Conservation (phyloP, 169 alveolate species). For the Cryptosporidium ubiquitum region DNA sequence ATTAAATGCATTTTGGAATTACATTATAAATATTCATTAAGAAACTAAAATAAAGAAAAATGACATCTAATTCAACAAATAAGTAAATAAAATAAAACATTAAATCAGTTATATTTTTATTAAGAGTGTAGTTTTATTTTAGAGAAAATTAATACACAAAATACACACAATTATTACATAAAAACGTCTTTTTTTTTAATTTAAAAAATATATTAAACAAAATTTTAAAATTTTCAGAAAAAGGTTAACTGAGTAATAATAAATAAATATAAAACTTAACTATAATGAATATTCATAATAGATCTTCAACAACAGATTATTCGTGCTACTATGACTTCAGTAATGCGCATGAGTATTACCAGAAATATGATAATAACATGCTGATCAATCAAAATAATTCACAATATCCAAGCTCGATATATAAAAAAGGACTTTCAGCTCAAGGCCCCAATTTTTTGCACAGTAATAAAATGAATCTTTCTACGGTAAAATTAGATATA, state of each 20-base stretch:
- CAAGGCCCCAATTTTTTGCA: conserved; percentile 69
- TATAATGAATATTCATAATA: conserved; percentile 17
- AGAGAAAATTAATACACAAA: neutral
- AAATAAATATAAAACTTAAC: neutral
- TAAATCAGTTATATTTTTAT: neutral
- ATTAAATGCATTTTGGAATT: too few relatives aligned
- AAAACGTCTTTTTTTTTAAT: neutral
- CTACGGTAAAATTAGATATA: conserved; percentile 48
- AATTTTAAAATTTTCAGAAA: neutral
- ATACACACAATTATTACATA: conserved; percentile 2
- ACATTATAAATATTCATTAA: too few relatives aligned
- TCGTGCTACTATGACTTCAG: conserved; percentile 1
- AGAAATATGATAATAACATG: neutral
- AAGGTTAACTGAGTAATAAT: neutral
- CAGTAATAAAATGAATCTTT: conserved; percentile 40
- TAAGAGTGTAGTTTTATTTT: neutral
- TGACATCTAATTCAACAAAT: too few relatives aligned
- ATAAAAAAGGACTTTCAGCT: conserved; percentile 55
- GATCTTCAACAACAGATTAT: conserved; percentile 16
- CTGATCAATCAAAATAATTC: neutral
- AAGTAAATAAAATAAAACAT: too few relatives aligned
- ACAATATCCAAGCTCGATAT: conserved; percentile 13
- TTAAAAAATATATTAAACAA: neutral
- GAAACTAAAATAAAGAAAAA: too few relatives aligned
- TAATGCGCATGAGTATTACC: neutral